These are phyloP conservation scores for Trichophyton benhamiae DNA, from an alignment of 2,329 filamentous ascomycete genomes.

Conservation along the genomic window DNA sequence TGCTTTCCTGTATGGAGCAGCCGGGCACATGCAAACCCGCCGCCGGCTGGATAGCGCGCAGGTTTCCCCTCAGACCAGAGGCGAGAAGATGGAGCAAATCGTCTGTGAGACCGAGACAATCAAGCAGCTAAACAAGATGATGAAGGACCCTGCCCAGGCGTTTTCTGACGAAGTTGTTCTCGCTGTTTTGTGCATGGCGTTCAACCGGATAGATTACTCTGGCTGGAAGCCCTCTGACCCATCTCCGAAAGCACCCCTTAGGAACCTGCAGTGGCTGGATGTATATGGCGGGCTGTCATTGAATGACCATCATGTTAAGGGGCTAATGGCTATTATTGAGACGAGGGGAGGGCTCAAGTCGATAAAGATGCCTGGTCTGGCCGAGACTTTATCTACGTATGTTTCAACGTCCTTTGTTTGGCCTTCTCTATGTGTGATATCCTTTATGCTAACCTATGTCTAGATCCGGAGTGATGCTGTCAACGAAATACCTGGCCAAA, in stretches of 20 bases:
- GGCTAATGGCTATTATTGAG: conserved; percentile 20
- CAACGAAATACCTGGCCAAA: conserved; percentile 16
- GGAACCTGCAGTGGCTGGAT: conserved; percentile 19
- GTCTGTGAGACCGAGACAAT: conserved; percentile 17
- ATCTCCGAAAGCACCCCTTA: conserved; percentile 17
- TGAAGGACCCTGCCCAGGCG: conserved; percentile 14
- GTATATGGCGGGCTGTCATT: conserved; percentile 18
- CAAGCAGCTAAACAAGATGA: conserved; percentile 19
- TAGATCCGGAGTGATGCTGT: conserved; percentile 17
- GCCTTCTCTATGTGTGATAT: neutral
- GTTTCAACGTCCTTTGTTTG: conserved; percentile 6
- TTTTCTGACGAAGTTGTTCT: conserved; percentile 20
- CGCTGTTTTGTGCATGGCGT: conserved; percentile 19
- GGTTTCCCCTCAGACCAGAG: conserved; percentile 12
- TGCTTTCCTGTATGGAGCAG: conserved; percentile 14
- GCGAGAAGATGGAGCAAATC: conserved; percentile 15
- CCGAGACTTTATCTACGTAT: conserved; percentile 29
- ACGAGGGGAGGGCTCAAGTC: conserved; percentile 27
- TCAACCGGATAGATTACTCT: conserved; percentile 17
- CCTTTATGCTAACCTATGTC: neutral
- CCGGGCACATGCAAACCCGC: conserved; percentile 14
- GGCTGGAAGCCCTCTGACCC: conserved; percentile 13
- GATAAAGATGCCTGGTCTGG: conserved; percentile 26
- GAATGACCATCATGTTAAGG: conserved; percentile 19
- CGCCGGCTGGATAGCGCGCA: conserved; percentile 10